These are phyloP conservation scores for Chamaenerion angustifolium DNA, from an alignment of 345 rosid genomes.

Conservation along the genomic window DNA sequence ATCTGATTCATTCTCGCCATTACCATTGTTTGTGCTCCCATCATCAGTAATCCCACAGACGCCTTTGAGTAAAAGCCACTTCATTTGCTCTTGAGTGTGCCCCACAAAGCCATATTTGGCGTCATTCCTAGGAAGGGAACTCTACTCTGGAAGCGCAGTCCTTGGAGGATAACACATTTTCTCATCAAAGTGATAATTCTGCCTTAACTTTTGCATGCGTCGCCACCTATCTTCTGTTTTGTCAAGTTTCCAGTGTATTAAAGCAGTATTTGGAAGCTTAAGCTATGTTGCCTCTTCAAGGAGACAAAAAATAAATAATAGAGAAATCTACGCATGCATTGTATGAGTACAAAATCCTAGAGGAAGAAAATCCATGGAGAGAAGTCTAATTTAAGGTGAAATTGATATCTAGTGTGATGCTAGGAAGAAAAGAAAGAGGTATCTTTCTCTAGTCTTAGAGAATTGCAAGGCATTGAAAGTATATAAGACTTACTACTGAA, in stretches of 20 bases:
- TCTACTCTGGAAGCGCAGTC: constrained; percentile 29
- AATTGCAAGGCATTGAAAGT: background rate
- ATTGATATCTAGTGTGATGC: background rate
- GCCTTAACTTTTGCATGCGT: constrained; percentile 81
- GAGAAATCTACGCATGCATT: no score
- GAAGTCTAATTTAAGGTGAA: no score
- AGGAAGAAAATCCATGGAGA: background rate
- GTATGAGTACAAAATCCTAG: no score
- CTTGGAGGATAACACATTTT: constrained; percentile 61
- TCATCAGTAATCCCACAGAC: constrained; percentile 75
- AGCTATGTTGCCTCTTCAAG: background rate
- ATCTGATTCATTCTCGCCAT: constrained; percentile 38
- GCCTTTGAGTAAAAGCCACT: constrained; percentile 75
- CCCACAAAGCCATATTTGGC: constrained; percentile 52
- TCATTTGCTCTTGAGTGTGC: constrained; percentile 96
- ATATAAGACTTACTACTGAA: constrained; percentile 39
- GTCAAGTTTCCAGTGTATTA: constrained; percentile 86
- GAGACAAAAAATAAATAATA: background rate
- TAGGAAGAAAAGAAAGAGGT: background rate
- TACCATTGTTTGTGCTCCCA: constrained; percentile 48
- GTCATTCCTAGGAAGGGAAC: constrained; percentile 28
- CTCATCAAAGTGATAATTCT: constrained; percentile 83
- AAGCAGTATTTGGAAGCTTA: constrained; percentile 44
- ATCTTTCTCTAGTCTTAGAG: background rate
- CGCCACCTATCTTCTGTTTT: constrained; percentile 96